A percentile compares a stretch with the other conserved stretches of the same genome.
phyloP scores from a whole-genome alignment of 2,329 filamentous ascomycete species.

The Pestalotiopsis sp. region DNA sequence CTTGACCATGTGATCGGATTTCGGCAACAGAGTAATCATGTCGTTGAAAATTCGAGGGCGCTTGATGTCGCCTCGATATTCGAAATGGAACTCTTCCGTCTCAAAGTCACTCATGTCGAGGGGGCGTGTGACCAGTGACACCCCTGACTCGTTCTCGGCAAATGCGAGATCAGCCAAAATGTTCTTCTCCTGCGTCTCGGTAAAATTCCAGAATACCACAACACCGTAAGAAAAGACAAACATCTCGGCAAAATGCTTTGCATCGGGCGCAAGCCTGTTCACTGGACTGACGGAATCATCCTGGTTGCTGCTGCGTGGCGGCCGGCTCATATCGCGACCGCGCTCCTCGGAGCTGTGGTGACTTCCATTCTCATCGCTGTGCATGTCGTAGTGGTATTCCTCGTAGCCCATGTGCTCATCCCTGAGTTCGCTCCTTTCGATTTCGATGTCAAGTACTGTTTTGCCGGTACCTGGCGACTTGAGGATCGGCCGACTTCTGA shows the following conservation, averaged over 20 bases:
- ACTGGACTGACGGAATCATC: conserved; percentile 50
- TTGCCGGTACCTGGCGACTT: conserved; percentile 90
- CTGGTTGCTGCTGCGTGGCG: conserved; percentile 26
- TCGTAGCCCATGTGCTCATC: conserved; percentile 93
- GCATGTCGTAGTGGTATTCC: conserved; percentile 67
- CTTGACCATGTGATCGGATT: conserved; percentile 97
- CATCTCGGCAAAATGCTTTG: conserved; percentile 86
- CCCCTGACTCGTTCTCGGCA: conserved; percentile 66
- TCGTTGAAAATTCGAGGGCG: conserved; percentile 95
- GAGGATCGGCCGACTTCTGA: conserved; percentile 87
- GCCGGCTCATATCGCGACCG: conserved; percentile 25
- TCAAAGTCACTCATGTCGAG: conserved; percentile 90
- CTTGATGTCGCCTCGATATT: conserved; percentile 86
- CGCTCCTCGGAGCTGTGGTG: conserved; percentile 20
- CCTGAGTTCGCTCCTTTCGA: conserved; percentile 86
- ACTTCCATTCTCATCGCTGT: conserved; percentile 23
- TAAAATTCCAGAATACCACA: conserved; percentile 99
- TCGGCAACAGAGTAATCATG: conserved; percentile 94
- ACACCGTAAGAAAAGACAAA: conserved; percentile 98
- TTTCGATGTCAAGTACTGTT: conserved; percentile 90
- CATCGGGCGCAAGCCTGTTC: conserved; percentile 67
- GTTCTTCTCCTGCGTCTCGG: conserved; percentile 93
- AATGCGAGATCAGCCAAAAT: conserved; percentile 94
- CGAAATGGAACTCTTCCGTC: conserved; percentile 98
- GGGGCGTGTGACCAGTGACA: conserved; percentile 74